A percentile compares a stretch with the other conserved stretches of the same genome.
These are phyloP conservation scores for Paspalum notatum DNA, from an alignment of 176 grass and related monocot genomes.

Conservation along the genomic window DNA sequence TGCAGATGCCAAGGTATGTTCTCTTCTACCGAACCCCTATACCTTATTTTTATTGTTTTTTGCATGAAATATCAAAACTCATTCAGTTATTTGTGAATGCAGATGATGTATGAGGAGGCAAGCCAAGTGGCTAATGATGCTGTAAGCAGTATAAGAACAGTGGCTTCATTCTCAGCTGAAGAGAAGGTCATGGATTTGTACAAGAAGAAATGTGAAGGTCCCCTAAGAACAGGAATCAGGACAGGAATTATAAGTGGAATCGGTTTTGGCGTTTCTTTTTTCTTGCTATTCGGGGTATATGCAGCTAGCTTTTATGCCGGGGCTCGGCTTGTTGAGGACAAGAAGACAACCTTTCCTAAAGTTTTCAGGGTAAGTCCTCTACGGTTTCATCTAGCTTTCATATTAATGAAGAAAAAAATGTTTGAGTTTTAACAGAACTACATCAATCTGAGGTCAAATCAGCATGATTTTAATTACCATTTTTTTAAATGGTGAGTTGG, in stretches of 20 bases:
- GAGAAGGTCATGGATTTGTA: conserved; percentile 90
- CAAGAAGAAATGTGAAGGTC: conserved; percentile 87
- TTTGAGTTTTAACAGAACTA: not conserved
- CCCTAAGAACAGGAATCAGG: conserved; percentile 73
- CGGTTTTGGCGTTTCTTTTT: conserved; percentile 94
- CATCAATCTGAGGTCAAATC: conserved; percentile 14
- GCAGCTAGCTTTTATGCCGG: conserved; percentile 95
- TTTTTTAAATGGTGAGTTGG: not conserved
- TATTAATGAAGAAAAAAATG: conserved; percentile 5
- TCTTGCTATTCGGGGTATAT: conserved; percentile 91
- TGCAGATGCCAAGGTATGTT: conserved; percentile 81
- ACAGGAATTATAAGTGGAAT: conserved; percentile 86
- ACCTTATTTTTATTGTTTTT: conserved; percentile 18
- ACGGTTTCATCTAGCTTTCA: not conserved
- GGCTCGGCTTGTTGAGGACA: conserved; percentile 77
- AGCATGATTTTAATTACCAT: not conserved
- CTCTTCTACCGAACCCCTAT: not conserved
- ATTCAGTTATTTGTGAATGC: conserved; percentile 34
- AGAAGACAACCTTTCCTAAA: conserved; percentile 85
- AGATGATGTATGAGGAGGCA: conserved; percentile 96
- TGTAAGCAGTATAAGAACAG: conserved; percentile 86
- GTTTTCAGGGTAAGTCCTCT: conserved; percentile 74
- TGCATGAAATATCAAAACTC: conserved; percentile 31
- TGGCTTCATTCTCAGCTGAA: conserved; percentile 85
- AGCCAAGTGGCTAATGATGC: conserved; percentile 96